Base-by-base conservation (phyloP, 176 grass and related monocot genomes). In the Musa schizocarpa region DNA sequence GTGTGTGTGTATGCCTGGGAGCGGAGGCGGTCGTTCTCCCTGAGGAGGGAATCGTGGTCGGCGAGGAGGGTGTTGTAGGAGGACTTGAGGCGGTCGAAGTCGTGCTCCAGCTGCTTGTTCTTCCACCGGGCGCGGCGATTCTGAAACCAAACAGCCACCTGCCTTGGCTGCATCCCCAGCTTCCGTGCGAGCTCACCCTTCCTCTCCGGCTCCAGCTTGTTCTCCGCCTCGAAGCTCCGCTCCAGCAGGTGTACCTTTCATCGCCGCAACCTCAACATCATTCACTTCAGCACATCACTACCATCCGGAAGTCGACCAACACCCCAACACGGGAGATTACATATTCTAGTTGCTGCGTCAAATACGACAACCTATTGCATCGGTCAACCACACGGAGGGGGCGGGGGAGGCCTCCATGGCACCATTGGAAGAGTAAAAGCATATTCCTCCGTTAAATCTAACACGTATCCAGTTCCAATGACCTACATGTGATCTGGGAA, bases 71-170 rank as follows among this genome's bases (percentile, higher is more conserved):
- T 68, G 19, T 92, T 84, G 21, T 89, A 89, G 26, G 86, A 81
- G 53, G 82, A 81, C 80, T 87, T 96, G 75, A 96, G 88, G 2
- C 69, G 67, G 82, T 89, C 89, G 13, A 85, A 96, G 80, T 96
- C 92, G 64, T 76, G 80, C 82, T 96, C 92, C 4, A 96, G 88
- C 81, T 92, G 88, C 86, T 96, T 96, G 5, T 79, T 92, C 80
- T 96, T 96, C 92, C 86, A 96, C 8, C 92, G 86, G 66, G 92
- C 86, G 55, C 89, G 92, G 52, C 92, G 89, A 81, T 96, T 92
- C 77, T 96, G 92, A 74, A 96, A 96, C 92, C 92, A 96, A 7
- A 96, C 86, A 1, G 92, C 92, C 59, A 96, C 84, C 80, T 96
- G 92, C 68, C 92, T 85, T 0, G 92, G 92, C 21, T 87, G 89